phyloP scores from a whole-genome alignment of 2,329 filamentous ascomycete genomes.

The Fusarium sp. region DNA sequence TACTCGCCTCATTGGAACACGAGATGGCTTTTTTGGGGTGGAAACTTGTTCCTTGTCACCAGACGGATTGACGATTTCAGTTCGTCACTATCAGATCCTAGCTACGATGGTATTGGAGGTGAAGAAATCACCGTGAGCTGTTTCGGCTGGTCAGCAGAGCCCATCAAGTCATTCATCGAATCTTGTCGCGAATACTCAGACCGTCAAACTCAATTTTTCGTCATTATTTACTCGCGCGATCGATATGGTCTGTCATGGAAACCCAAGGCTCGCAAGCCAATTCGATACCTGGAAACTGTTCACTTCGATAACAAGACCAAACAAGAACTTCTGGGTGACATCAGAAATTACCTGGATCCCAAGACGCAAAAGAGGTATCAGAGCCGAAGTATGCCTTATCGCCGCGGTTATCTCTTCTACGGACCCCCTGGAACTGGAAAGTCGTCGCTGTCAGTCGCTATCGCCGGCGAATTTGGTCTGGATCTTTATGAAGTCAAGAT shows the following conservation, averaged over 20 bases:
- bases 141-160: slow-evolving; percentile 63
- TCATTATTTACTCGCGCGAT: slow-evolving; percentile 62
- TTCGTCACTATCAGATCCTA: slow-evolving; percentile 55
- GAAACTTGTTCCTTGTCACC: slow-evolving; percentile 59
- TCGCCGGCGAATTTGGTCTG: slow-evolving; percentile 63
- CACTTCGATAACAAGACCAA: slow-evolving; percentile 63
- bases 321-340: slow-evolving; percentile 61
- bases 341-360: slow-evolving; percentile 64
- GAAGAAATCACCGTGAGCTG: slow-evolving; percentile 63
- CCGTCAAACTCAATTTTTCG: slow-evolving; percentile 61
- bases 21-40: slow-evolving; percentile 63
- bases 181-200: slow-evolving; percentile 62
- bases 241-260: slow-evolving; percentile 63
- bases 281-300: slow-evolving; percentile 63
- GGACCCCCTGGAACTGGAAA: slow-evolving; percentile 73
- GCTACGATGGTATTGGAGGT: slow-evolving; percentile 60
- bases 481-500: slow-evolving; percentile 64
- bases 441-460: slow-evolving; percentile 65
- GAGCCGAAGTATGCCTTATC: slow-evolving; percentile 60
- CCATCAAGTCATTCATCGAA: slow-evolving; percentile 60
- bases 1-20: slow-evolving; percentile 61
- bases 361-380: slow-evolving; percentile 69
- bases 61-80: slow-evolving; percentile 57
- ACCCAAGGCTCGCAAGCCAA: slow-evolving; percentile 61
- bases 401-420: slow-evolving; percentile 71